A percentile compares a stretch with the other conserved stretches of the same genome.
phyloP scores from a whole-genome alignment of 441 rosid genomes.

The Bruguiera hainesii region DNA sequence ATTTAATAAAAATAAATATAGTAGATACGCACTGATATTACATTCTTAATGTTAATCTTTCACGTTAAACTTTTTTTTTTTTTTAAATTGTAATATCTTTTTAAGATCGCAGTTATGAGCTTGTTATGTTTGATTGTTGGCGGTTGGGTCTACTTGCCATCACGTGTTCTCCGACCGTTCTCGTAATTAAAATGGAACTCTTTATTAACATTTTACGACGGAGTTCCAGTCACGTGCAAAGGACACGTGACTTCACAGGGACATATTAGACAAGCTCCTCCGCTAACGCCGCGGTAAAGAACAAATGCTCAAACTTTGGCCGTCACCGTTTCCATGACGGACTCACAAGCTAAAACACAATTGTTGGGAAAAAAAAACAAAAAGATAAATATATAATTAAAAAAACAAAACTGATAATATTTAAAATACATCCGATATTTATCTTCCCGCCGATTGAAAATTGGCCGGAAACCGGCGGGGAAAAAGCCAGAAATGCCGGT shows the following conservation, averaged over 20 bases:
- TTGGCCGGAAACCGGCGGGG: conserved; percentile 31
- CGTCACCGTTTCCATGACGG: conserved; percentile 55
- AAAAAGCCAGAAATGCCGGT: background rate
- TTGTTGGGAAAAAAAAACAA: background rate
- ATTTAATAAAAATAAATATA: no score
- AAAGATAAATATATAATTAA: background rate
- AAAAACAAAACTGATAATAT: conserved; percentile 5
- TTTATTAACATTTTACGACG: no score
- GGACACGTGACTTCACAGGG: conserved; percentile 27
- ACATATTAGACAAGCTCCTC: background rate
- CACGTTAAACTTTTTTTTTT: no score
- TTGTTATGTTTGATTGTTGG: no score
- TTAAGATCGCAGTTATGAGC: no score
- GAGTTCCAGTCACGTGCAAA: conserved; percentile 23
- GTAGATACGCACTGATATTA: no score
- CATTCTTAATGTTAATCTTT: no score
- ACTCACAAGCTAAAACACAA: conserved; percentile 12
- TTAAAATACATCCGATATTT: conserved; percentile 26
- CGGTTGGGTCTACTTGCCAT: no score
- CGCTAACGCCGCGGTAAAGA: background rate
- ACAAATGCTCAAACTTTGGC: conserved; percentile 34
- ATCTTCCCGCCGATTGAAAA: conserved; percentile 42
- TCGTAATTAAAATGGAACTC: no score
- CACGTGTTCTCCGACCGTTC: no score
- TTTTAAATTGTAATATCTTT: no score